Base-by-base conservation (phyloP, 805 yeast genomes). In the Deakozyma indianensis region DNA sequence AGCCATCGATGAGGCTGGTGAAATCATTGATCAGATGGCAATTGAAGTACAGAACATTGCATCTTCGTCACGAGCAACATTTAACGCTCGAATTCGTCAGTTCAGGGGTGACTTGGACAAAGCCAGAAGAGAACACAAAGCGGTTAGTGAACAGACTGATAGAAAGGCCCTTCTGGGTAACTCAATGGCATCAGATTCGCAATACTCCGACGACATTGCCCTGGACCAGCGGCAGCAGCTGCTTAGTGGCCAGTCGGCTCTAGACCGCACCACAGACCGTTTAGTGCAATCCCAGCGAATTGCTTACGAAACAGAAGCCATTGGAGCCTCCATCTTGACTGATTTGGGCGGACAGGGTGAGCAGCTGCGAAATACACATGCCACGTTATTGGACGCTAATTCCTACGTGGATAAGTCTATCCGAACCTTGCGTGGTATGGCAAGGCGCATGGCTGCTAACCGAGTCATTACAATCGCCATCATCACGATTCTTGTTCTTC, bases 291-390 rank as follows among this genome's bases (percentile, higher is more conserved):
- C 92, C 20, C 94, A 90, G 51, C 72, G 96, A 53, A 70, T 87
- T 2, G 98, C 97, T 4, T 68, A 83, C 44, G 98, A 92, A 54
- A 87, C 98, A 0, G 98, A 92, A 63, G 71, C 72, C 25, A 78
- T 92, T 44, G 98, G 98, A 1, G 85, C 96, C 14, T 81, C 83
- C 52, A 92, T 92, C 44, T 72, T 92, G 65, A 78, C 78, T 55
- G 95, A 90, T 59, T 68, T 92, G 52, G 73, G 96, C 49, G 80
- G 95, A 22, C 98, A 92, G 66, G 71, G 98, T 48, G 98, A 92
- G 57, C 96, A 94, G 57, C 75, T 92, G 41, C 68, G 77, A 45
- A 86, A 88, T 55, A 77, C 95, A 21, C 76, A 96, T 61, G 83
- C 82, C 55, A 84, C 95, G 0, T 67, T 92, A 43, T 74, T 75